phyloP scores from a whole-genome alignment of 2,329 filamentous ascomycete species.

The Clarireedia homoeocarpa region DNA sequence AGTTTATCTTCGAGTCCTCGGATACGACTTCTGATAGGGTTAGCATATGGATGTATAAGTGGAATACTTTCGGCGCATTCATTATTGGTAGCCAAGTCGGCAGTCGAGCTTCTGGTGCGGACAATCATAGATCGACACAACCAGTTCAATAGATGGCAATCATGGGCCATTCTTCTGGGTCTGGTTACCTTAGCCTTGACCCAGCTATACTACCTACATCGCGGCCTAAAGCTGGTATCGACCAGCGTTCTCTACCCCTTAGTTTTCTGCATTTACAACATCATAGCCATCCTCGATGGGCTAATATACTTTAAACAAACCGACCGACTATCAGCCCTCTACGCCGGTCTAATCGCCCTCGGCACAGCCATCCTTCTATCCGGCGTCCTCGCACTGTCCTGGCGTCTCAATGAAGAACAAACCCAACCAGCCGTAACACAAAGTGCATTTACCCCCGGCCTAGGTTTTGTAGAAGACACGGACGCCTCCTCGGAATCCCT shows the following conservation, averaged over 20 bases:
- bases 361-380: conserved; percentile 80
- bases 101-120: conserved; percentile 84
- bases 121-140: conserved; percentile 82
- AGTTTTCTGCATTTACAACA: conserved; percentile 98
- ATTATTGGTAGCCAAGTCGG: conserved; percentile 88
- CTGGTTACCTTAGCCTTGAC: conserved; percentile 76
- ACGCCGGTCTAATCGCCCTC: conserved; percentile 74
- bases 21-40: conserved; percentile 69
- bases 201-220: conserved; percentile 92
- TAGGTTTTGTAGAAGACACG: conserved; percentile 71
- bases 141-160: conserved; percentile 92
- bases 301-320: conserved; percentile 94
- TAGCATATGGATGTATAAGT: conserved; percentile 83
- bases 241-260: conserved; percentile 94
- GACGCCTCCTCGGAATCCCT: conserved; percentile 44
- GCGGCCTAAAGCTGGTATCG: conserved; percentile 87
- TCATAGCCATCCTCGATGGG: conserved; percentile 94
- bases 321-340: conserved; percentile 65
- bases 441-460: conserved; percentile 70
- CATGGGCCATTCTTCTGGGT: conserved; percentile 81
- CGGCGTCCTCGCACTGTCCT: conserved; percentile 86
- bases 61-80: conserved; percentile 92
- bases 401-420: conserved; percentile 79
- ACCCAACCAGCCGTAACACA: conserved; percentile 51
- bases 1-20: conserved; percentile 52